phyloP scores from a whole-genome alignment of 208 protist genomes.

The Phytomonas serpens region DNA sequence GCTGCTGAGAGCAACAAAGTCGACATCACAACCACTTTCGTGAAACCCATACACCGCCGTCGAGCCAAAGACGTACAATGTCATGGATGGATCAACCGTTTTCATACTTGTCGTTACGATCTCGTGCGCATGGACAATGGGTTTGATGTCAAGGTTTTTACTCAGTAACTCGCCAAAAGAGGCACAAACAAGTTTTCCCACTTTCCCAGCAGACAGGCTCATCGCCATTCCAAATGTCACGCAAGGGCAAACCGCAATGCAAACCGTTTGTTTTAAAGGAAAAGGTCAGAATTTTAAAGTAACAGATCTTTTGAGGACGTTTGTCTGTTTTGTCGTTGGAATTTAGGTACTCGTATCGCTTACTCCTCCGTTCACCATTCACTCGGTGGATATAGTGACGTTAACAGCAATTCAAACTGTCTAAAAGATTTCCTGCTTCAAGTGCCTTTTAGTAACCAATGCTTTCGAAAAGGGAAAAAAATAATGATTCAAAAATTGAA shows the following conservation, averaged over 20 bases:
- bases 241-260: neutral
- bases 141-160: constrained; percentile 24
- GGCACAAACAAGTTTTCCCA: constrained; percentile 14
- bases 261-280: neutral
- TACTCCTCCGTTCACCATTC: neutral
- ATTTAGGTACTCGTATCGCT: neutral
- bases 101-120: constrained; percentile 34
- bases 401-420: constrained; percentile 5
- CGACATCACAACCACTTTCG: constrained; percentile 61
- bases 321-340: neutral
- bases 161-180: constrained; percentile 17
- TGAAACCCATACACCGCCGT: constrained; percentile 66
- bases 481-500: neutral
- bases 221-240: neutral
- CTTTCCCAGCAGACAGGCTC: constrained; percentile 3
- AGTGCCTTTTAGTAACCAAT: neutral
- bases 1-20: constrained; percentile 59
- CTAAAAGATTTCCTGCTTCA: neutral
- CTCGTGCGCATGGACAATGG: constrained; percentile 32
- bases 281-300: neutral
- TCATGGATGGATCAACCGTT: constrained; percentile 37
- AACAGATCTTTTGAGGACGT: neutral
- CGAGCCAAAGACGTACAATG: constrained; percentile 77
- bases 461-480: neutral
- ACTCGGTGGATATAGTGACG: neutral